These are phyloP conservation scores for Torulaspora gathmanii DNA, from an alignment of 805 yeast genomes.

Conservation along the genomic window DNA sequence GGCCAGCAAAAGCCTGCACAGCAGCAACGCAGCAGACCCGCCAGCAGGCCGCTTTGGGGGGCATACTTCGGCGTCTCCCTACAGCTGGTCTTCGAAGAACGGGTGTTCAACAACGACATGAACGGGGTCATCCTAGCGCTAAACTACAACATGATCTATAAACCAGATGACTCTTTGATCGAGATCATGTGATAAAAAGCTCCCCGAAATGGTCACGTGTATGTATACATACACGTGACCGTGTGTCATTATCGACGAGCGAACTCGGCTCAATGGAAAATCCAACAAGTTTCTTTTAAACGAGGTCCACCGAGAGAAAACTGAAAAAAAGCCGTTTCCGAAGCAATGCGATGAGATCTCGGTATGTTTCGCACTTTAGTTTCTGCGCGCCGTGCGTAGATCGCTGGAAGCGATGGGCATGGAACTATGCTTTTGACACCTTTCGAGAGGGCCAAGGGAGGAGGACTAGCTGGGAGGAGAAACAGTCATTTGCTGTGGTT, in stretches of 20 bases:
- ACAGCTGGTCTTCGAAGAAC: constrained; percentile 53
- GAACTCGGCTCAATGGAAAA: constrained; percentile 6
- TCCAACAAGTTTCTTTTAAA: constrained; percentile 7
- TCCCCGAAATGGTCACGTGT: background rate
- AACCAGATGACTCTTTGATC: constrained; percentile 50
- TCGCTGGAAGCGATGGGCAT: background rate
- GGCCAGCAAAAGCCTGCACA: constrained; percentile 13
- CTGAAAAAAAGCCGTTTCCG: background rate
- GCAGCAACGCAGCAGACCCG: constrained; percentile 12
- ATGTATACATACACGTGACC: background rate
- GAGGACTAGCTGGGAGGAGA: too few species aligned
- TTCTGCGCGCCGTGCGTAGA: background rate
- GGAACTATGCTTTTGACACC: too few species aligned
- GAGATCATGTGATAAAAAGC: constrained; percentile 6
- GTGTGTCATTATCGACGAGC: too few species aligned
- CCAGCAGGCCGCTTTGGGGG: constrained; percentile 56
- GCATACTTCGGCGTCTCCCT: constrained; percentile 65
- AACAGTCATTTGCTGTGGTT: too few species aligned
- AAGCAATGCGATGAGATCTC: too few species aligned
- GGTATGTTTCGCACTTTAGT: background rate
- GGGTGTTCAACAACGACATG: constrained; percentile 35
- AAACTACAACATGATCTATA: constrained; percentile 61
- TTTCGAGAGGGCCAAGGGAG: too few species aligned
- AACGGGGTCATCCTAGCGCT: constrained; percentile 47
- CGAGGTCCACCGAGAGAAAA: background rate